Evolutionary conservation across 306 rosid species (phyloP).

Genomic region (Crotalaria pallida): DNA sequence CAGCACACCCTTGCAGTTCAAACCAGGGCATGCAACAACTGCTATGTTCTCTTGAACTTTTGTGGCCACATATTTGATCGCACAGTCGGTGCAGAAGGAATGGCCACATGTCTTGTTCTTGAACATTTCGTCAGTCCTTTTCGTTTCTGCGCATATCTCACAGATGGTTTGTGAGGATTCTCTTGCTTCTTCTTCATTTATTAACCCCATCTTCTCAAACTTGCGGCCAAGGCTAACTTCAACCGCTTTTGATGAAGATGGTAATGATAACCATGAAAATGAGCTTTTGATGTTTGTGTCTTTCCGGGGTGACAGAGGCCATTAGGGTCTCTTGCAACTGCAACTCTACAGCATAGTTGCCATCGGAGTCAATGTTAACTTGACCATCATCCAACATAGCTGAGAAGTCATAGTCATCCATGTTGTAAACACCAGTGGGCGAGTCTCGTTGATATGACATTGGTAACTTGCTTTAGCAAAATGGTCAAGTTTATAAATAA

Average conservation of each 20-base stretch:
- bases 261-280: background rate
- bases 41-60: conserved; percentile 42
- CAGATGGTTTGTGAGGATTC: conserved; percentile 28
- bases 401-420: conserved; percentile 38
- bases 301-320: conserved; percentile 12
- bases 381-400: conserved; percentile 14
- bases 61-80: conserved; percentile 36
- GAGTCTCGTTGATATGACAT: conserved; percentile 27
- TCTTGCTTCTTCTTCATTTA: background rate
- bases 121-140: conserved; percentile 28
- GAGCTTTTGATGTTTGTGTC: background rate
- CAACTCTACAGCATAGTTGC: conserved; percentile 33
- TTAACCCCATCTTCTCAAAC: too few relatives aligned
- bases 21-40: conserved; percentile 41
- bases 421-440: background rate
- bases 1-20: conserved; percentile 32
- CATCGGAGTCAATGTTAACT: conserved; percentile 12
- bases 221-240: background rate
- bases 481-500: background rate
- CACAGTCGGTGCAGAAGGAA: conserved; percentile 47
- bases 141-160: conserved; percentile 44
- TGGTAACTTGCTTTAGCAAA: background rate
- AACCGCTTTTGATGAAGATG: background rate
- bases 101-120: conserved; percentile 33
- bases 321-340: conserved; percentile 48